Evolutionary conservation across 768 basidiomycete genomes (phyloP).

Genomic region (Amanita fuliginea): DNA sequence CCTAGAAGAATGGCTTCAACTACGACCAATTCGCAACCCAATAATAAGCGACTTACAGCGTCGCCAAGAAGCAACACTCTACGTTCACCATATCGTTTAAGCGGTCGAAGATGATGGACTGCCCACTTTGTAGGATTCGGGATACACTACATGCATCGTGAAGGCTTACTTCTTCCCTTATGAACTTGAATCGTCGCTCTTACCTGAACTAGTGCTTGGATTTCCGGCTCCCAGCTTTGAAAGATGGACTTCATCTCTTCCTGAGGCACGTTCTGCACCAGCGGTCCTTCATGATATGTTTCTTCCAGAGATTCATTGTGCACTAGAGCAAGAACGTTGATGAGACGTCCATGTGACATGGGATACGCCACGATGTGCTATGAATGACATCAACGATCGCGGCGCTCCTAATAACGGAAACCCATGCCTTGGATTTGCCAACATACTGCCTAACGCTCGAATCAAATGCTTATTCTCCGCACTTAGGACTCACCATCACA

Average conservation of each 20-base stretch:
- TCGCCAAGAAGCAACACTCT: slow-evolving; percentile 14
- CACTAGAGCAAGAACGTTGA: slow-evolving; percentile 38
- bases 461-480: neutral
- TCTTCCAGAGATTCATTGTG: neutral
- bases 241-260: neutral
- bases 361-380: slow-evolving; percentile 43
- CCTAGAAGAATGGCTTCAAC: slow-evolving; percentile 20
- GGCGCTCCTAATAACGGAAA: neutral
- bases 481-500: slow-evolving; percentile 13
- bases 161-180: neutral
- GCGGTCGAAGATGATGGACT: slow-evolving; percentile 12
- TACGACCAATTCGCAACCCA: neutral
- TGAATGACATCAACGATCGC: neutral
- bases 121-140: slow-evolving; percentile 12
- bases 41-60: slow-evolving; percentile 11
- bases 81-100: slow-evolving; percentile 10
- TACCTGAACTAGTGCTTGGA: slow-evolving; percentile 12
- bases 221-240: slow-evolving; percentile 2
- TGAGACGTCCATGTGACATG: slow-evolving; percentile 32
- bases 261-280: neutral
- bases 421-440: slow-evolving; percentile 20
- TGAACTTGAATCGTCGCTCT: neutral
- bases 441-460: slow-evolving; percentile 14
- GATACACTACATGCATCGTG: slow-evolving; percentile 9
- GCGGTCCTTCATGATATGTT: neutral